Evolutionary conservation across 2,329 filamentous ascomycete species (phyloP).

Genomic region (Juglanconis juglandina): DNA sequence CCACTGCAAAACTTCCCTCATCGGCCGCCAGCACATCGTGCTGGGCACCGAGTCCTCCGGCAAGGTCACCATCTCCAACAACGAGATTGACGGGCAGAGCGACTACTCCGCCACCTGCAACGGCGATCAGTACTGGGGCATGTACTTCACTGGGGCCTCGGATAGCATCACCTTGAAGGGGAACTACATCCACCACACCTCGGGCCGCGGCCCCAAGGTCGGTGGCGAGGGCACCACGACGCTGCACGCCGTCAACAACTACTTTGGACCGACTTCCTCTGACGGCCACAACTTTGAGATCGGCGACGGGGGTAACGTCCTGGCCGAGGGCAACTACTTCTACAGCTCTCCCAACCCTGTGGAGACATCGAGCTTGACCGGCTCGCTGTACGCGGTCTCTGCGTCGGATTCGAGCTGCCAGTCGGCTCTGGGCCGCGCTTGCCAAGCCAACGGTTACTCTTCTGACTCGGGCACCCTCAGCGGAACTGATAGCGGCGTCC

Average conservation of each 20-base stretch:
- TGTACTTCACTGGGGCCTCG: conserved; percentile 53
- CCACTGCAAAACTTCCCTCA: conserved; percentile 53
- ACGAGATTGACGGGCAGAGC: conserved; percentile 53
- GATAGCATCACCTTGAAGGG: conserved; percentile 57
- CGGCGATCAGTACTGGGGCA: conserved; percentile 57
- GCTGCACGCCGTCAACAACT: conserved; percentile 63
- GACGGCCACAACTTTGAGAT: conserved; percentile 55
- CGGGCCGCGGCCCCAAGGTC: conserved; percentile 55
- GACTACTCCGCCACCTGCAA: conserved; percentile 57
- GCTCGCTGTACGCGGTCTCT: conserved; percentile 20
- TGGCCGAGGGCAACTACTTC: conserved; percentile 58
- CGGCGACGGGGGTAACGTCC: conserved; percentile 38
- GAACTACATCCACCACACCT: conserved; percentile 59
- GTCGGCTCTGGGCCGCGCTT: conserved; percentile 43
- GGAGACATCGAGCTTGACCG: conserved; percentile 25
- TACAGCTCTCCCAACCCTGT: conserved; percentile 46
- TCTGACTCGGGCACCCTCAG: conserved; percentile 36
- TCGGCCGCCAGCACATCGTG: conserved; percentile 60
- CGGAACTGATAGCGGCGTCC: conserved; percentile 43
- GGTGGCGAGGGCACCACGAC: conserved; percentile 44
- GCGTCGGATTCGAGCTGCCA: conserved; percentile 38
- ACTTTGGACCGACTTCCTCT: conserved; percentile 34
- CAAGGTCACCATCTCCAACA: conserved; percentile 59
- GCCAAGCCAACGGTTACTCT: conserved; percentile 49
- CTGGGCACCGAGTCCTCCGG: conserved; percentile 50